Conservation (phyloP, 164 flowering plant species). For the Nymphaea thermarum region DNA sequence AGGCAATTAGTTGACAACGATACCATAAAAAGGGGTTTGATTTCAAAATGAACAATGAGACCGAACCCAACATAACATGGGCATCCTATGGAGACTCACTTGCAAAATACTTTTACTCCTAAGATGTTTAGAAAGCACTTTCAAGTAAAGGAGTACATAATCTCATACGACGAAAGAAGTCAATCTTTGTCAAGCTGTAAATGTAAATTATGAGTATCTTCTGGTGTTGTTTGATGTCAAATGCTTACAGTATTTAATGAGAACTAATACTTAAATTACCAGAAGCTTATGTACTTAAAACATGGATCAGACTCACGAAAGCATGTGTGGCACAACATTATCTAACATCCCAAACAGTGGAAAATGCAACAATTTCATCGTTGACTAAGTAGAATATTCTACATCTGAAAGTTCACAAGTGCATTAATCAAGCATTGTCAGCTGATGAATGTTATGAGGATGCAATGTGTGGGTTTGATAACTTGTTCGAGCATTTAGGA, state of each 20-base stretch:
- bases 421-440: neutral
- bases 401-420: neutral
- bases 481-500: too few relatives aligned
- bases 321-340: neutral
- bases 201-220: neutral
- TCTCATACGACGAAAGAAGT: neutral
- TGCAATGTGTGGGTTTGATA: too few relatives aligned
- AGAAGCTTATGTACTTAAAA: neutral
- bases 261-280: neutral
- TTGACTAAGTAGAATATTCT: neutral
- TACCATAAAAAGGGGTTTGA: neutral
- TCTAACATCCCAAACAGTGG: too few relatives aligned
- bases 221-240: neutral
- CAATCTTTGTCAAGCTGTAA: neutral
- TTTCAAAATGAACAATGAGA: neutral
- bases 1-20: neutral
- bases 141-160: neutral
- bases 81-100: neutral
- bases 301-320: neutral
- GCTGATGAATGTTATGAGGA: too few relatives aligned
- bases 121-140: neutral
- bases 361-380: neutral
- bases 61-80: neutral
- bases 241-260: neutral
- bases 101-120: neutral